phyloP scores from a whole-genome alignment of 352 stramenopile genomes.

The Pythium aphanidermatum region DNA sequence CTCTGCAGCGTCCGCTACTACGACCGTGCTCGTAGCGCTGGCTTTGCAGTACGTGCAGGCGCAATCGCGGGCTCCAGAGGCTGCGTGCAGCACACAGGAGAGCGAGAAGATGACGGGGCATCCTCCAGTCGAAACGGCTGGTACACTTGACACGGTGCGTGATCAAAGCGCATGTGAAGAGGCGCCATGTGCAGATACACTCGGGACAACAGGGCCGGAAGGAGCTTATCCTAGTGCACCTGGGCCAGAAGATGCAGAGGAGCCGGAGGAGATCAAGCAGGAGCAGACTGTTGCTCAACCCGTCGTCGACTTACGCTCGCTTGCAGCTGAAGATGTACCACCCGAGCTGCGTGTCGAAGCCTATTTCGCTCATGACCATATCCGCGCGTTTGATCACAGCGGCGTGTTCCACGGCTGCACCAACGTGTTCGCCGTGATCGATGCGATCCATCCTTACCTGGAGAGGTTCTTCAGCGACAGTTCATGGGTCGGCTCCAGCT shows the following conservation, averaged over 20 bases:
- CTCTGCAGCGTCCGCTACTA: constrained; percentile 26
- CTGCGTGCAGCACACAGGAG: no score
- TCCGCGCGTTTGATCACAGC: constrained; percentile 41
- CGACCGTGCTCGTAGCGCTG: constrained; percentile 24
- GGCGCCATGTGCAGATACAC: no score
- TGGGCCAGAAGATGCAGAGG: no score
- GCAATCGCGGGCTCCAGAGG: neutral
- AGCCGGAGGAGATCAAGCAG: neutral
- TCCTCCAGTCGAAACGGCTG: no score
- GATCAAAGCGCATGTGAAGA: no score
- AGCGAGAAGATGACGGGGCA: no score
- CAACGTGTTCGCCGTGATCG: constrained; percentile 56
- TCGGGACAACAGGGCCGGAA: no score
- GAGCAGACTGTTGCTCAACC: neutral
- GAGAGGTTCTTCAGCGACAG: constrained; percentile 32
- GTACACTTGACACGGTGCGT: no score
- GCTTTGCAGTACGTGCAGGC: constrained; percentile 17
- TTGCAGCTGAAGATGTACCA: constrained; percentile 27
- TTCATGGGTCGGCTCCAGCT: constrained; percentile 4
- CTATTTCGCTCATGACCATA: constrained; percentile 43
- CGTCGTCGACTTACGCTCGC: constrained; percentile 24
- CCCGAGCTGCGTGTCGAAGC: constrained; percentile 30
- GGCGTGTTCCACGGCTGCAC: constrained; percentile 45
- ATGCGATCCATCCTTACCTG: constrained; percentile 57
- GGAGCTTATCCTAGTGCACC: no score